Percentiles rank a stretch among this genome's conserved stretches.
phyloP scores from a whole-genome alignment of 2,329 filamentous ascomycete species.

The Hypomyces perniciosus region DNA sequence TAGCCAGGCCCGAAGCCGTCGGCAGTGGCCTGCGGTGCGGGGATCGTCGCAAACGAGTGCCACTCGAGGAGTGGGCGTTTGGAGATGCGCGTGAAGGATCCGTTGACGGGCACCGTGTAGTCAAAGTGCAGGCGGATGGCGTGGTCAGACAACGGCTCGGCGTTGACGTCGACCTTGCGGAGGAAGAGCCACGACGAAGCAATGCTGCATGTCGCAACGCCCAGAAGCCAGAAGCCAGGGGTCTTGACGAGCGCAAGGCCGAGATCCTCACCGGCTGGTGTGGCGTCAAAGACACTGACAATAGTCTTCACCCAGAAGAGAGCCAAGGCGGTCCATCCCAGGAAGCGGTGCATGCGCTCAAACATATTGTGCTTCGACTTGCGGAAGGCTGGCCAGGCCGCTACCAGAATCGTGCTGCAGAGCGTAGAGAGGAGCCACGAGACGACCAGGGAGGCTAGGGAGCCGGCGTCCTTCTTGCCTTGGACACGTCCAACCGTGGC shows the following conservation, averaged over 20 bases:
- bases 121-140: conserved; percentile 65
- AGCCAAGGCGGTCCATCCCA: conserved; percentile 61
- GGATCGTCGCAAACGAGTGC: conserved; percentile 72
- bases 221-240: conserved; percentile 60
- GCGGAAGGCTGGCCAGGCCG: conserved; percentile 60
- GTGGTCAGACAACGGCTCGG: conserved; percentile 64
- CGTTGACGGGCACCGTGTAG: conserved; percentile 51
- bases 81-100: conserved; percentile 48
- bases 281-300: conserved; percentile 43
- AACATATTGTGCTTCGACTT: conserved; percentile 61
- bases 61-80: conserved; percentile 61
- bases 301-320: conserved; percentile 61
- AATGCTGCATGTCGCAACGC: conserved; percentile 57
- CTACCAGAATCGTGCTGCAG: conserved; percentile 52
- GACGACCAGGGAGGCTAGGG: conserved; percentile 40
- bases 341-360: conserved; percentile 65
- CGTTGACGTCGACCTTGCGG: conserved; percentile 58
- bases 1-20: conserved; percentile 40
- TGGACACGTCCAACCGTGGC: conserved; percentile 30
- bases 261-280: conserved; percentile 27
- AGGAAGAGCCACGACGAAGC: conserved; percentile 69
- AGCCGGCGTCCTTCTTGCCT: conserved; percentile 25
- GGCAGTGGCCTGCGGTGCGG: conserved; percentile 39
- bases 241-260: conserved; percentile 32
- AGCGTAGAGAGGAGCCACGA: conserved; percentile 54